Percentiles rank a stretch among this genome's conserved stretches.
These are phyloP conservation scores for Leccinum rimulosum DNA, from an alignment of 768 basidiomycete species.

Conservation along the genomic window DNA sequence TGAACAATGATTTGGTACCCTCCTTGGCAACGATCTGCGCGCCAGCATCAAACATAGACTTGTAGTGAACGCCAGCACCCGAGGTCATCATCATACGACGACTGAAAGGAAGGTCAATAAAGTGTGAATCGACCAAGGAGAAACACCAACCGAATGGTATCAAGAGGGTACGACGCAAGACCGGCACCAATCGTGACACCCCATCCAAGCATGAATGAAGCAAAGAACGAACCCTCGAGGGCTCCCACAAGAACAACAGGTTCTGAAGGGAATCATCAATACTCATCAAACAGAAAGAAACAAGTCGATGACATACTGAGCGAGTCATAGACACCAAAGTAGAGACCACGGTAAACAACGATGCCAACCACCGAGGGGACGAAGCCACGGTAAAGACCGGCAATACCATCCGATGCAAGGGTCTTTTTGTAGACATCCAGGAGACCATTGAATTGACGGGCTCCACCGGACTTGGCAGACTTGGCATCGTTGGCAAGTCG, in stretches of 20 bases:
- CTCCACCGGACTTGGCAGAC: constrained; percentile 87
- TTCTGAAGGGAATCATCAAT: constrained; percentile 47
- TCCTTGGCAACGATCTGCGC: constrained; percentile 95
- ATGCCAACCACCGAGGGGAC: constrained; percentile 99
- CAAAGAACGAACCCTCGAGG: constrained; percentile 94
- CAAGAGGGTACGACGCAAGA: constrained; percentile 95
- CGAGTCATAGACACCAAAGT: constrained; percentile 96
- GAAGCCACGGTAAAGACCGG: constrained; percentile 99
- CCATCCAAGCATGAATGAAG: constrained; percentile 97
- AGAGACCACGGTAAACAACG: constrained; percentile 99
- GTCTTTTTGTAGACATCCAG: constrained; percentile 98
- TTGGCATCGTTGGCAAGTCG: constrained; percentile 98
- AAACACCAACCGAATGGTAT: constrained; percentile 71
- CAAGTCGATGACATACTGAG: constrained; percentile 60
- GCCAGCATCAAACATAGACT: constrained; percentile 97
- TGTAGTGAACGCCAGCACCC: constrained; percentile 93
- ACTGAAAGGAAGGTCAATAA: constrained; percentile 45
- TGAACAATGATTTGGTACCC: constrained; percentile 94
- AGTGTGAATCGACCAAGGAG: not conserved
- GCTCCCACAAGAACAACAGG: constrained; percentile 96
- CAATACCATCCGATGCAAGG: constrained; percentile 94
- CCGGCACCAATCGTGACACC: constrained; percentile 99
- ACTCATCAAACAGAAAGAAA: constrained; percentile 24
- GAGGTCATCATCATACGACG: constrained; percentile 99
- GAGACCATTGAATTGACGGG: constrained; percentile 98